Evolutionary conservation across 495 filamentous ascomycete genomes (phyloP), one percentile per base, ranked within the genome.

Genomic region (Aspergillus cavernicola): DNA sequence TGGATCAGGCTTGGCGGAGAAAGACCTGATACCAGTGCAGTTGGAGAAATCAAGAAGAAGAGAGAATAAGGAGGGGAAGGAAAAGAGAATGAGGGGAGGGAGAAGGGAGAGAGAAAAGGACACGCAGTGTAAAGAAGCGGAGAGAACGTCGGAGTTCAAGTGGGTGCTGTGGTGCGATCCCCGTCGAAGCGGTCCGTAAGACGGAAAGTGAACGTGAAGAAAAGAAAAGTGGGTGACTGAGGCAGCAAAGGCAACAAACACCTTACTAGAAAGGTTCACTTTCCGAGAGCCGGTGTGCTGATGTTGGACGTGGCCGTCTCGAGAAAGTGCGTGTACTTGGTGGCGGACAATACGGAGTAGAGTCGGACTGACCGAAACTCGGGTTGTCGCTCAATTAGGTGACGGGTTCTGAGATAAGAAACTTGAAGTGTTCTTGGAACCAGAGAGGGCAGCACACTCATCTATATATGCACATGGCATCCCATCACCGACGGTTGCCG

Each of bases 91-190:
- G 37, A 52, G 37, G 41, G 18, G 38, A 55, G 51, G 52, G 56
- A 50, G 57, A 49, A 50, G 28, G 52, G 45, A 59, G 55, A 40
- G 43, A 58, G 52, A 58, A 55, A 58, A 49, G 54, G 24, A 52
- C 36, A 58, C 55, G 46, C 28, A 53, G 24, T 43, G 28, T 43
- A 55, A 47, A 55, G 26, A 43, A 52, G 48, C 35, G 45, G 32
- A 43, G 45, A 54, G 47, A 51, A 55, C 56, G 44, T 55, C 46
- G 46, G 46, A 48, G 33, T 40, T 10, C 19, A 47, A 38, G 42
- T 22, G 31, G 45, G 46, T 53, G 50, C 52, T 45, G 62, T 67
- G 62, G 62, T 65, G 51, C 65, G 65, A 65, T 61, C 55, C 20
- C 54, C 51, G 42, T 45, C 37, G 46, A 41, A 52, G 24, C 50